A percentile compares a stretch with the other conserved stretches of the same genome.
phyloP scores from a whole-genome alignment of 345 rosid genomes.

The Streptanthus diversifolius region DNA sequence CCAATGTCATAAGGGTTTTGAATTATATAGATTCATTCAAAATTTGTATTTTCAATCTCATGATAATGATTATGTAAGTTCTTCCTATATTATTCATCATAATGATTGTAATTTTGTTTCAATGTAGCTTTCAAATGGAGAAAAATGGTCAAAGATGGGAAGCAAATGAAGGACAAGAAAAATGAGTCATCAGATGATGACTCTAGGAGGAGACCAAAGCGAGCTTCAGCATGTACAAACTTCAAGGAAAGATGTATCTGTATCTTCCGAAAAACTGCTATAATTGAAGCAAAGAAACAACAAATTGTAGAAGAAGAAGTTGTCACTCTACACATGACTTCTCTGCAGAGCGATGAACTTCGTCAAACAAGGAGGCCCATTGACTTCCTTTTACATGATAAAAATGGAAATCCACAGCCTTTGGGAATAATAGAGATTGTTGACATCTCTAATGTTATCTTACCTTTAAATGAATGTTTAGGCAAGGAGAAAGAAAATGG shows the following conservation, averaged over 20 bases:
- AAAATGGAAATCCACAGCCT: conserved; percentile 37
- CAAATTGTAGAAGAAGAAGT: conserved; percentile 49
- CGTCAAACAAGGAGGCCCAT: conserved; percentile 51
- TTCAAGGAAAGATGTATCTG: conserved; percentile 55
- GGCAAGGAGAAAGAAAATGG: conserved; percentile 45
- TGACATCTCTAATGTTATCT: conserved; percentile 50
- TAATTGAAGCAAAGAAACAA: conserved; percentile 46
- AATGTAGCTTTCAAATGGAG: no score
- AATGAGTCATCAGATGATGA: conserved; percentile 17
- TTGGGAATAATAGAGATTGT: conserved; percentile 52
- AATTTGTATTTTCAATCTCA: no score
- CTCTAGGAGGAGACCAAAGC: conserved; percentile 49
- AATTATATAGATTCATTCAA: no score
- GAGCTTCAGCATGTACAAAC: conserved; percentile 69
- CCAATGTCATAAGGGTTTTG: no score
- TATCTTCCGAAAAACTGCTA: conserved; percentile 35
- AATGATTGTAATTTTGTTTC: no score
- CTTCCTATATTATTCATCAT: no score
- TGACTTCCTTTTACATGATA: conserved; percentile 49
- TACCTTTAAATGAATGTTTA: conserved; percentile 41
- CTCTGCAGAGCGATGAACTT: conserved; percentile 28
- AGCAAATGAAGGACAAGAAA: conserved; percentile 36
- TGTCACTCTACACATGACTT: conserved; percentile 42
- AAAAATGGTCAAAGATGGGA: conserved; percentile 18
- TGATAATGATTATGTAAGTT: no score